Base-by-base conservation (phyloP, 192 early-diverging fungal genomes). In the Umbelopsis vinacea region DNA sequence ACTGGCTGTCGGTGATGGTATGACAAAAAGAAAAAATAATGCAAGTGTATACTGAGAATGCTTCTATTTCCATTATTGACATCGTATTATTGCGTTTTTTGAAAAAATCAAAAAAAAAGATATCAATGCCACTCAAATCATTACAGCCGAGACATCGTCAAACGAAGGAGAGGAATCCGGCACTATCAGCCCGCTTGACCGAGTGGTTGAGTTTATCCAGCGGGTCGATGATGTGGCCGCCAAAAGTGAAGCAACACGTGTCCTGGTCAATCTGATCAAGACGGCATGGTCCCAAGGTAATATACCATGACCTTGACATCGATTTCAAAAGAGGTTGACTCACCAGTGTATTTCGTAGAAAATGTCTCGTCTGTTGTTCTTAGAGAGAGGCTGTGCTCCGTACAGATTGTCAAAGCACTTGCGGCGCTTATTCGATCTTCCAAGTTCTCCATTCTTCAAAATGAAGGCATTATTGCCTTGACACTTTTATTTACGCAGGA, bases 391-490 rank as follows among this genome's bases (percentile, higher is more conserved):
- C 67, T 88, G 33, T 76, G 80, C 46, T 72, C 70, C 66, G 3
- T 47, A 0, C 66, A 75, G 33, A 74, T 85, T 24, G 68, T 84
- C 21, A 69, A 72, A 12, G 74, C 76, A 11, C 82, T 88, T 52
- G 68, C 70, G 2, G 81, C 81, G 14, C 70, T 88, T 73, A 72
- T 84, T n/a, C 71, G 81, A 10, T 83, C 82, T 21, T 82, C 87
- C 12, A 85, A 85, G 60, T 88, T 81, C 71, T 68, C 80, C 19
- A 76, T 88, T 12, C 73, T 88, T 3, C 85, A 88, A 66, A 88
- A 85, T 68, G 87, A 88, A 43, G 87, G 85, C 14, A 70, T 86
- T 50, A 82, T 88, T 46, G 83, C 83, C 15, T 74, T 88, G 48
- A 86, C 85, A 0, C 57, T 88, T 45, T 69, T 88, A 35, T 73